phyloP scores from a whole-genome alignment of 768 basidiomycete genomes.

The Obba rivulosa region DNA sequence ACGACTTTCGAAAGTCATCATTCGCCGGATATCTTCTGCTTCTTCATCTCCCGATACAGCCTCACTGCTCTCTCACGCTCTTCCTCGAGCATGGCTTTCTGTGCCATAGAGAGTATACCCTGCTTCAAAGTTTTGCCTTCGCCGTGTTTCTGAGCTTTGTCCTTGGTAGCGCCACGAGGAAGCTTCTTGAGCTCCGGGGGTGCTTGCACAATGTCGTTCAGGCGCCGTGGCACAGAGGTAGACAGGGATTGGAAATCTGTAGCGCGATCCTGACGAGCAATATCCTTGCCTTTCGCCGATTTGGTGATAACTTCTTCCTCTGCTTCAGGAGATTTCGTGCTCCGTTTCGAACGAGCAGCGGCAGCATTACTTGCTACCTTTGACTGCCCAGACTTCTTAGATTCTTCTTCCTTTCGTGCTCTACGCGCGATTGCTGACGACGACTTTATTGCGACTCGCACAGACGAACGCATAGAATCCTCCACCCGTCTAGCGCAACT shows the following conservation, averaged over 20 bases:
- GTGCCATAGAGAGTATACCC: slow-evolving; percentile 64
- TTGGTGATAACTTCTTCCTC: neutral
- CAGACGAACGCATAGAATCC: slow-evolving; percentile 58
- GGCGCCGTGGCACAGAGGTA: slow-evolving; percentile 54
- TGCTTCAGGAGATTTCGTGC: slow-evolving; percentile 3
- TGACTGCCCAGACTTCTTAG: slow-evolving; percentile 15
- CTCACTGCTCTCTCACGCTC: slow-evolving; percentile 67
- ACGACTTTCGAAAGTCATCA: neutral
- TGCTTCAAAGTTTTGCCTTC: slow-evolving; percentile 24
- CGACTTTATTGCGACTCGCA: slow-evolving; percentile 54
- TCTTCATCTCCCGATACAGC: slow-evolving; percentile 67
- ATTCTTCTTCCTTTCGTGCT: slow-evolving; percentile 32
- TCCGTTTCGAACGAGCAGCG: neutral
- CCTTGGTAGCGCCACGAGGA: slow-evolving; percentile 36
- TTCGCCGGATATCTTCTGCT: slow-evolving; percentile 28
- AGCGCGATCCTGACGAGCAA: slow-evolving; percentile 5
- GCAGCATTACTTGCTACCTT: slow-evolving; percentile 6
- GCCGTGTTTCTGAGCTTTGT: slow-evolving; percentile 15
- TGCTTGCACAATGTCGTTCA: slow-evolving; percentile 67
- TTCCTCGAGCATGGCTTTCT: slow-evolving; percentile 70
- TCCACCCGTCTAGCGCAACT: slow-evolving; percentile 59
- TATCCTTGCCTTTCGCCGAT: slow-evolving; percentile 5
- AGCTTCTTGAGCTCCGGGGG: slow-evolving; percentile 58
- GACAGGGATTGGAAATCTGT: slow-evolving; percentile 47
- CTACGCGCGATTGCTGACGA: slow-evolving; percentile 50